Conservation (phyloP, 257 asterid genomes). For the Gardenia jasminoides region DNA sequence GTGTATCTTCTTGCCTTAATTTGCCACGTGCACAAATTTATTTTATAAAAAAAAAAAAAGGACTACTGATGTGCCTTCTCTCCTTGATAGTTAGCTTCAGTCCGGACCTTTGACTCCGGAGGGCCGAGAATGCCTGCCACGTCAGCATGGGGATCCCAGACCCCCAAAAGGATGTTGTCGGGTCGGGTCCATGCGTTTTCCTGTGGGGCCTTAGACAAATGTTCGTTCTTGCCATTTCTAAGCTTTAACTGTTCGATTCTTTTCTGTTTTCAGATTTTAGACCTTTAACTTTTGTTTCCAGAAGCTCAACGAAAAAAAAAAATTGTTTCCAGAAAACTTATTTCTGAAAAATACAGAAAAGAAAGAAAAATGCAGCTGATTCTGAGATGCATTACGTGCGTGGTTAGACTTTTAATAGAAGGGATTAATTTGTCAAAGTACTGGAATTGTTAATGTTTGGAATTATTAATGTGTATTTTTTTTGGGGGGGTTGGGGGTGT, state of each 20-base stretch:
- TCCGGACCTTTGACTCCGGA: neutral
- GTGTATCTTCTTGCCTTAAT: no score
- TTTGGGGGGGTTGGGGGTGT: no score
- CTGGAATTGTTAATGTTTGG: no score
- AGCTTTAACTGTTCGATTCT: neutral
- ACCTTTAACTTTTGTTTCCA: neutral
- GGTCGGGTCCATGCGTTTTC: neutral
- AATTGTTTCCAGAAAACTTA: neutral
- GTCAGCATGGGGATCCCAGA: neutral
- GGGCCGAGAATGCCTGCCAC: neutral
- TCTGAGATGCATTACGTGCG: neutral
- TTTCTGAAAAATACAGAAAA: no score
- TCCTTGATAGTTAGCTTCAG: neutral
- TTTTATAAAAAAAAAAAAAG: no score
- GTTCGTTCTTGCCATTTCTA: neutral
- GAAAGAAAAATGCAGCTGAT: neutral
- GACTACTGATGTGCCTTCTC: neutral
- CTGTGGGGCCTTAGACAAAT: neutral
- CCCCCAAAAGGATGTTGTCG: neutral
- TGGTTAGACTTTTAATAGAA: neutral
- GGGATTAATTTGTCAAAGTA: neutral
- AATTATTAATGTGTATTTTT: no score
- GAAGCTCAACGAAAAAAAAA: neutral
- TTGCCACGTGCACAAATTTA: neutral
- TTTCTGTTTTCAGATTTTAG: no score